Evolutionary conservation across 768 basidiomycete species (phyloP), one percentile per base, ranked within the genome.

Genomic region (Rhodocollybia butyracea): DNA sequence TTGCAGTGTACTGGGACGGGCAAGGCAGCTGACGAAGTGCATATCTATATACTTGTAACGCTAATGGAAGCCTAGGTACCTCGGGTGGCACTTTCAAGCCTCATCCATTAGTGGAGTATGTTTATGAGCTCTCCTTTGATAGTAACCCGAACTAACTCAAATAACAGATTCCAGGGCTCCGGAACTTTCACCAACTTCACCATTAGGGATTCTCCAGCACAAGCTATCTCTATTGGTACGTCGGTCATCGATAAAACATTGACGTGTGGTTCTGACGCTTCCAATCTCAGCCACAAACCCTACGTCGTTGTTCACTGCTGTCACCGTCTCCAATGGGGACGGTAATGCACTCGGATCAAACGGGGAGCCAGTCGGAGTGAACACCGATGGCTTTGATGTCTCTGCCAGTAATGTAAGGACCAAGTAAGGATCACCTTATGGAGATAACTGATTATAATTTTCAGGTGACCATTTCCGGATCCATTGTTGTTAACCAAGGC

Each of bases 351-450:
- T 46, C 2, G 45, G 45, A 13, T n/a, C n/a, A n/a, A n/a, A n/a
- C n/a, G n/a, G n/a, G n/a, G n/a, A n/a, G n/a, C n/a, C n/a, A n/a
- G n/a, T n/a, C n/a, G n/a, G n/a, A n/a, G 31, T 29, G 45, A 46
- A 46, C 45, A 46, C 45, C 15, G 45, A 46, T 27, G 69, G 64
- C 32, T 69, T 70, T 19, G 69, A 70, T 21, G 32, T 70, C 42
- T 0, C 12, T 24, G 62, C 59, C 30, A 40, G 30, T 22, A 31
- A 56, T 22, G 36, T 48, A 21, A 22, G 42, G n/a, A n/a, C n/a
- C n/a, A n/a, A 22, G 42, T 15, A 8, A 8, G 8, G 12, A 42
- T 15, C 8, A 41, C 8, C 19, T n/a, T 15, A 21, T 3, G n/a
- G n/a, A n/a, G n/a, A n/a, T n/a, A n/a, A 24, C 43, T 45, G 10